Conservation (phyloP, 352 stramenopile species). For the Blastocystis sp. region DNA sequence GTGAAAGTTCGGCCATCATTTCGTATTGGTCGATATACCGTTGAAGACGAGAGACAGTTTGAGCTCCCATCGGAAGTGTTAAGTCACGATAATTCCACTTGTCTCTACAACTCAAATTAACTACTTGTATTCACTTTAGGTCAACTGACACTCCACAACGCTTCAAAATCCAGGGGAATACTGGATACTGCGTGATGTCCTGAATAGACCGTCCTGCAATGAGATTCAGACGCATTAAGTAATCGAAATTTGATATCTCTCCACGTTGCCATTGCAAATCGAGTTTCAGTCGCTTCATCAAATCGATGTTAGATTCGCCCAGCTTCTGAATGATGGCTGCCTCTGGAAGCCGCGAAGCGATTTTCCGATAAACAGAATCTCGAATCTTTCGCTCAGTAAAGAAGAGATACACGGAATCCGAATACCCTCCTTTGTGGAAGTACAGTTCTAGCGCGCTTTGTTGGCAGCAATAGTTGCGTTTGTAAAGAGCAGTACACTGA, state of each 20-base stretch:
- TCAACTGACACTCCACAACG: conserved; percentile 86
- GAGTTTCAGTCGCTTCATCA: not conserved
- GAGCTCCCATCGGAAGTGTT: conserved; percentile 87
- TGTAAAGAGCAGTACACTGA: not conserved
- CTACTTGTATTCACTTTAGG: not conserved
- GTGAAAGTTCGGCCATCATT: conserved; percentile 20
- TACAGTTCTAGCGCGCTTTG: conserved; percentile 7
- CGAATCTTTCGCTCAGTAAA: not conserved
- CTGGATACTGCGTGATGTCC: conserved; percentile 91
- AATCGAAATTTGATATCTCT: conserved; percentile 75
- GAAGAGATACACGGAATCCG: not conserved
- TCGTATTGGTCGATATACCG: conserved; percentile 68
- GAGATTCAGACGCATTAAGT: conserved; percentile 88
- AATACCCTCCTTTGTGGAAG: not conserved
- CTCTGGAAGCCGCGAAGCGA: not conserved
- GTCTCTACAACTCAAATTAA: conserved; percentile 66
- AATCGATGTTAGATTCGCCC: not conserved
- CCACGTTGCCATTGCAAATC: not conserved
- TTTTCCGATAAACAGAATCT: not conserved
- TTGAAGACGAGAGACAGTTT: conserved; percentile 75
- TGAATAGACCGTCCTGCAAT: conserved; percentile 87
- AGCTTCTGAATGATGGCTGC: not conserved
- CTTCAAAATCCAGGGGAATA: conserved; percentile 89
- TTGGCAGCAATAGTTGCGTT: conserved; percentile 2
- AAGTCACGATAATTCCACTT: conserved; percentile 83